Percentiles rank a stretch among this genome's conserved stretches.
phyloP scores from a whole-genome alignment of 129 eudicot species.

The sunflower (Helianthus annuus) region DNA sequence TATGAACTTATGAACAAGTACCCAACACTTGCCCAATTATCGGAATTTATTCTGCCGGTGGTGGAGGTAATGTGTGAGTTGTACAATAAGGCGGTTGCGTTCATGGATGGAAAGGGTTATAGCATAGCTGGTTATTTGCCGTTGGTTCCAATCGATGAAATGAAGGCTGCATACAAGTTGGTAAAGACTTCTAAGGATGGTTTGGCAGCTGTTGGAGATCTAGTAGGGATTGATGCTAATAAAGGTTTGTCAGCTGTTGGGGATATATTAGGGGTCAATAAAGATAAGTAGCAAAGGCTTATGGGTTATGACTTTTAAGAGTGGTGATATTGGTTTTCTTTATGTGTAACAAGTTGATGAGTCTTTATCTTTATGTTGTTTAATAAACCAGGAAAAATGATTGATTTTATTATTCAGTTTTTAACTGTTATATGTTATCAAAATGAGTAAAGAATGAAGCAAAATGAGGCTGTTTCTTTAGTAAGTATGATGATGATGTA shows the following conservation, averaged over 20 bases:
- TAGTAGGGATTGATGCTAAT: not conserved
- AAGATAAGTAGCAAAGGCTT: not conserved
- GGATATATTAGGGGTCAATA: not conserved
- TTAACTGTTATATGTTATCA: too few relatives aligned
- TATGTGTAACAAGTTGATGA: not conserved
- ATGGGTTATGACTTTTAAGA: not conserved
- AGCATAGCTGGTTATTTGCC: constrained; percentile 48
- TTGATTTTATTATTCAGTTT: too few relatives aligned
- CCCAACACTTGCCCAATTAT: constrained; percentile 34
- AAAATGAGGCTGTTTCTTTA: too few relatives aligned
- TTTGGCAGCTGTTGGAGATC: constrained; percentile 23
- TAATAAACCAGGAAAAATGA: not conserved
- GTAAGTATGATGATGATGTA: too few relatives aligned
- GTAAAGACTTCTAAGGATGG: constrained; percentile 46
- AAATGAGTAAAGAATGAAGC: too few relatives aligned
- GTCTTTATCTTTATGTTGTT: not conserved
- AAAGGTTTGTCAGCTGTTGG: constrained; percentile 12
- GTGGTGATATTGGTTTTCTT: not conserved
- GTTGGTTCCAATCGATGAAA: constrained; percentile 52
- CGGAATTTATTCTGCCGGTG: constrained; percentile 48
- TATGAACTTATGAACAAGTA: constrained; percentile 41
- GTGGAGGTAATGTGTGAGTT: constrained; percentile 43
- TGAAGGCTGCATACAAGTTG: constrained; percentile 63
- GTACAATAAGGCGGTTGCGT: constrained; percentile 43
- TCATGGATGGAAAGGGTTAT: constrained; percentile 50